Percentiles rank a stretch among this genome's conserved stretches.
These are phyloP conservation scores for Termitomyces sp. DNA, from an alignment of 768 basidiomycete species.

Conservation along the genomic window DNA sequence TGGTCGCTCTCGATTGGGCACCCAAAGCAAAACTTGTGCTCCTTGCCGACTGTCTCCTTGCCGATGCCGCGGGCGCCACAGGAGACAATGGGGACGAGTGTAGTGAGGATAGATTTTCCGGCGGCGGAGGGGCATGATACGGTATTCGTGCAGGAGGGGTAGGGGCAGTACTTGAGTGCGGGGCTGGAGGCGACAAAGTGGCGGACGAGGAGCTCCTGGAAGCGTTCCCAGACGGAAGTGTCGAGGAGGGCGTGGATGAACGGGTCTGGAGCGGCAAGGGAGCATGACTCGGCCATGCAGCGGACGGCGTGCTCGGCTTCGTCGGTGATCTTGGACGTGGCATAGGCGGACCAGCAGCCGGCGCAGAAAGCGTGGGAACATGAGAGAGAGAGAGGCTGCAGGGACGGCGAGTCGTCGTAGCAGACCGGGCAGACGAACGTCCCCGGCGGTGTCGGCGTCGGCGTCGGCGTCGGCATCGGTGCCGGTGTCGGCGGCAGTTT, in stretches of 20 bases:
- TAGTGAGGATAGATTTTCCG: conserved; percentile 64
- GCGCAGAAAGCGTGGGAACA: conserved; percentile 86
- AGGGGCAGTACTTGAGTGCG: conserved; percentile 91
- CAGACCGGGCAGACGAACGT: conserved; percentile 92
- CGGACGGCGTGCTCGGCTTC: conserved; percentile 70
- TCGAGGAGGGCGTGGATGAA: conserved; percentile 55
- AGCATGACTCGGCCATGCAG: conserved; percentile 81
- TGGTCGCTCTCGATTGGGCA: conserved; percentile 88
- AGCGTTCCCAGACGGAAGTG: conserved; percentile 47
- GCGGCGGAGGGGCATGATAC: conserved; percentile 84
- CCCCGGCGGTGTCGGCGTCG: neutral
- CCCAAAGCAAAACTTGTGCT: conserved; percentile 92
- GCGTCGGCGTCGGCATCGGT: no score
- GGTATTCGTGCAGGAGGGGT: conserved; percentile 91
- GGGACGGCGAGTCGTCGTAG: conserved; percentile 65
- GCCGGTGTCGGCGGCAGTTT: neutral
- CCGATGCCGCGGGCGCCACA: conserved; percentile 64
- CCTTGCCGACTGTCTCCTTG: conserved; percentile 30
- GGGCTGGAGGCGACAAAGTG: conserved; percentile 85
- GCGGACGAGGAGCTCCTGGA: conserved; percentile 82
- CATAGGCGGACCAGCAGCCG: conserved; percentile 80
- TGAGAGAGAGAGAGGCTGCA: conserved; percentile 60
- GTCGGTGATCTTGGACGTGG: conserved; percentile 74
- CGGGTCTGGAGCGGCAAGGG: conserved; percentile 54
- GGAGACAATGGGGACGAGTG: conserved; percentile 82